Conservation (phyloP, 495 filamentous ascomycete genomes). For the Aspergillus asperescens region DNA sequence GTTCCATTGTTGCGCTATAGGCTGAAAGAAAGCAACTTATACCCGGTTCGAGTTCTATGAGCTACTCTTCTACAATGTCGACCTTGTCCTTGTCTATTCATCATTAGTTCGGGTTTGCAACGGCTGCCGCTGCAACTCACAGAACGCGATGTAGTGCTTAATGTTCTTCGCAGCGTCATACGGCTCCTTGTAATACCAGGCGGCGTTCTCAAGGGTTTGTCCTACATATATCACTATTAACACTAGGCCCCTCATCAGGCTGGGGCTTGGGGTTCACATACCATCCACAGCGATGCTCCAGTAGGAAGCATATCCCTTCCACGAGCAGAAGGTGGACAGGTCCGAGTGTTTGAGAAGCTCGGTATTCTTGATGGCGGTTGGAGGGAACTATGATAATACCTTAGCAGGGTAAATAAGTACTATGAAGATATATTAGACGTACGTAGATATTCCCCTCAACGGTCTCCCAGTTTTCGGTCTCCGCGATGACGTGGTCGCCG, state of each 20-base stretch:
- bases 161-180: conserved; percentile 53
- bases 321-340: conserved; percentile 53
- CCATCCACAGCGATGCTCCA: conserved; percentile 58
- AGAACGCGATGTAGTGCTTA: conserved; percentile 63
- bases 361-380: conserved; percentile 35
- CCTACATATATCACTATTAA: conserved; percentile 22
- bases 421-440: too few species aligned
- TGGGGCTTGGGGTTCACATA: conserved; percentile 20
- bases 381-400: conserved; percentile 28
- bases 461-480: conserved; percentile 55
- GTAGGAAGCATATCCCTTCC: conserved; percentile 68
- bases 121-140: too few species aligned
- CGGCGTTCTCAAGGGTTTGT: conserved; percentile 52
- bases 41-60: too few species aligned
- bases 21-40: too few species aligned
- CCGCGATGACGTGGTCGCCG: conserved; percentile 54
- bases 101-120: too few species aligned
- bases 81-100: too few species aligned
- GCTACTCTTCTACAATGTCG: too few species aligned
- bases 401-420: background rate
- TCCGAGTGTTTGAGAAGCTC: conserved; percentile 44
- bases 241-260: background rate
- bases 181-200: conserved; percentile 62
- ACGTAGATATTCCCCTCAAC: conserved; percentile 74
- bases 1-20: too few species aligned